Conservation (phyloP, 1,284 basidiomycete genomes). For the Mycena citricolor region DNA sequence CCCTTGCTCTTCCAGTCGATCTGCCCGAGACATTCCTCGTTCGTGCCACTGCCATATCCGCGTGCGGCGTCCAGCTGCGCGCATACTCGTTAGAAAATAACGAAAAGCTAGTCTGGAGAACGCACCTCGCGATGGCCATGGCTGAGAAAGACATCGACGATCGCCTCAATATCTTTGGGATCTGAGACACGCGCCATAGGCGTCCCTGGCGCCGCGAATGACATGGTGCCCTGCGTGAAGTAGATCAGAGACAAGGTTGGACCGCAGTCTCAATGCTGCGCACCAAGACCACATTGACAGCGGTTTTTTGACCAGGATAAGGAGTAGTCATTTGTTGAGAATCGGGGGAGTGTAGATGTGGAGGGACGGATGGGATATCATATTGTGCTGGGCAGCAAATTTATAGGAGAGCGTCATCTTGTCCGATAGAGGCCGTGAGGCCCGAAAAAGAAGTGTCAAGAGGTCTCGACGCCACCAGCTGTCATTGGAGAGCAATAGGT, state of each 20-base stretch:
- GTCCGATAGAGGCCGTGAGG: no score
- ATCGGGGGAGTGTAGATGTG: no score
- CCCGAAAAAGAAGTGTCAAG: no score
- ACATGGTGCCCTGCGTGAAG: constrained; percentile 43
- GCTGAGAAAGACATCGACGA: constrained; percentile 46
- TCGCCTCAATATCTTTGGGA: constrained; percentile 33
- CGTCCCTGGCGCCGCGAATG: constrained; percentile 43
- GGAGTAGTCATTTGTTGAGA: constrained; percentile 4
- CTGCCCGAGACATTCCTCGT: constrained; percentile 38
- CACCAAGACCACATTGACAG: constrained; percentile 14
- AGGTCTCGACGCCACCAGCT: no score
- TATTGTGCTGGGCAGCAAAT: no score
- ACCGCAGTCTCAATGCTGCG: not conserved
- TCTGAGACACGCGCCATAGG: constrained; percentile 42
- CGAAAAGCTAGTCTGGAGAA: not conserved
- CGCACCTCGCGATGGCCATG: constrained; percentile 43
- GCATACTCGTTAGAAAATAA: not conserved
- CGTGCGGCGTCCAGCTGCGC: constrained; percentile 46
- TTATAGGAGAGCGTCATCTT: no score
- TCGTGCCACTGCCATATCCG: constrained; percentile 49
- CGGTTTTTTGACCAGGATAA: constrained; percentile 4
- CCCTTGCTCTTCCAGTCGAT: constrained; percentile 16
- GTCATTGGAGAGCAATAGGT: no score
- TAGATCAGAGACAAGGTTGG: not conserved
- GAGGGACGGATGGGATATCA: no score